Evolutionary conservation across 257 asterid species (phyloP), one percentile per base, ranked within the genome.

Genomic region (Plantago elongata): DNA sequence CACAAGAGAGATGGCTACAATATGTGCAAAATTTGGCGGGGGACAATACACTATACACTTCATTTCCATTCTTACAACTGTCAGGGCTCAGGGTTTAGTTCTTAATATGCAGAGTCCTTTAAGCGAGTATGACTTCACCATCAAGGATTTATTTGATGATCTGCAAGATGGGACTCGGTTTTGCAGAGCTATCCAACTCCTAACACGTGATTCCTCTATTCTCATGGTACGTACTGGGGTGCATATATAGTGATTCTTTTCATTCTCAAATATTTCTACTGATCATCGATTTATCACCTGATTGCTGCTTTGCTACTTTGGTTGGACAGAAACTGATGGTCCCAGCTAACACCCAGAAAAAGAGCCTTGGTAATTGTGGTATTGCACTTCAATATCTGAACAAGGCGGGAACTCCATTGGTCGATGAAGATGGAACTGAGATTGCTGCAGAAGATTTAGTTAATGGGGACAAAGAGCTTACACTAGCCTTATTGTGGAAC

Each of bases 401-500:
- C 74, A 85, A 84, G 66, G 82, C 90, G 67, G 82, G 83, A 54
- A 88, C 89, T 27, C 78, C 90, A 1, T 69, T 86, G 60, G 61
- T 65, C 57, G 96, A 86, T 70, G 94, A 88, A 71, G 98, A 91
- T 57, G 96, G 90, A 60, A 77, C 78, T 43, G 79, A 75, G 55
- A 79, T 88, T 57, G 74, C 79, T 38, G 87, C 70, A 57, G 98
- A 86, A 52, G 98, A 91, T 76, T 61, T 91, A 54, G 84, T 79
- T 62, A 80, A 74, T 69, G 87, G 86, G 14, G 98, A 88, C 64
- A 86, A 81, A 81, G 98, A 91, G 80, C 92, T 91, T 51, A 74
- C 79, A 54, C 75, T 91, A 66, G 79, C 95, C 65, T 74, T 88
- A 83, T 85, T 88, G 52, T 91, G 98, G 98, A 88, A 79, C 80